phyloP scores from a whole-genome alignment of 1,284 basidiomycete genomes.

The Ustilago xerochloae region DNA sequence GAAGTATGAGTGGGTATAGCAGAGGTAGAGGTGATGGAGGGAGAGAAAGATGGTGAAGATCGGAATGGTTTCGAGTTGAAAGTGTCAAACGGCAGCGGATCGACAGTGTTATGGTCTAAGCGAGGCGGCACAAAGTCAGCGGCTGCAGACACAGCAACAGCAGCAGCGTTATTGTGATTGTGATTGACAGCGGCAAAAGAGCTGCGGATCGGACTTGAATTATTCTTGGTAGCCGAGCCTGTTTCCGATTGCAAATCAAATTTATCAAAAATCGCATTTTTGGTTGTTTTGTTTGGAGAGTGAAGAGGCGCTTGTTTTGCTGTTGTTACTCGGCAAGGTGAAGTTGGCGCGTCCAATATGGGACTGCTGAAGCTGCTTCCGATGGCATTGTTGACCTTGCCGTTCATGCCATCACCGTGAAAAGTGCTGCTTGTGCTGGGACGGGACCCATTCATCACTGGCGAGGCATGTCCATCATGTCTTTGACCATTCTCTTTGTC shows the following conservation, averaged over 20 bases:
- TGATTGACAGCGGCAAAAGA: too few relatives aligned
- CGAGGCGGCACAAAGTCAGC: not conserved
- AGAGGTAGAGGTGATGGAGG: not conserved
- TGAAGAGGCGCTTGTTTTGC: not conserved
- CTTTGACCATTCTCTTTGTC: not conserved
- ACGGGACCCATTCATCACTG: not conserved
- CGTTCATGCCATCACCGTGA: not conserved
- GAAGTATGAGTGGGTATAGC: too few relatives aligned
- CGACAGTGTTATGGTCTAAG: conserved; percentile 17
- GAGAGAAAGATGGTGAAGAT: not conserved
- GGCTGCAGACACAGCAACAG: too few relatives aligned
- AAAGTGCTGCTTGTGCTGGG: not conserved
- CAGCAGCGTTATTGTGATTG: too few relatives aligned
- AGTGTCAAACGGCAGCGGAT: conserved; percentile 5
- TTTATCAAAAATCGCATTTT: not conserved
- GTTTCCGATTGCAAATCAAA: not conserved
- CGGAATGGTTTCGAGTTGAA: conserved; percentile 2
- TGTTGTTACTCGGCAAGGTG: not conserved
- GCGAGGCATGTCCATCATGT: not conserved
- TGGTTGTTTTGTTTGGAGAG: not conserved
- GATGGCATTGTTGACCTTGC: not conserved
- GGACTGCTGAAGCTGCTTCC: not conserved
- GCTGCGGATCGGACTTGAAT: not conserved
- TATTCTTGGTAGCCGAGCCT: conserved; percentile 1
- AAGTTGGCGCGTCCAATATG: not conserved